Base-by-base conservation (phyloP, 768 basidiomycete species). In the Suillus clintonianus region DNA sequence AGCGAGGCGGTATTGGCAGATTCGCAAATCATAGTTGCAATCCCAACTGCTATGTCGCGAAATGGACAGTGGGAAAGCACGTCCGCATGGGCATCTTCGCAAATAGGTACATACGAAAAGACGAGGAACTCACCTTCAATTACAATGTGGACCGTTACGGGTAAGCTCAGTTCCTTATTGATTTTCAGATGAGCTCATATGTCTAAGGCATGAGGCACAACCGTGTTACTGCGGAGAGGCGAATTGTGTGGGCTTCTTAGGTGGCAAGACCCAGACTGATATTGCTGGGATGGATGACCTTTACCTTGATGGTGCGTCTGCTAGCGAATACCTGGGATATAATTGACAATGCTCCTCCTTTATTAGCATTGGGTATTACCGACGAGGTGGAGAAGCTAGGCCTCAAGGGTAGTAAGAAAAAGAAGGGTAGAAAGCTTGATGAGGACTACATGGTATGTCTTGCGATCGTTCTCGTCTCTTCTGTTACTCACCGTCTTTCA, bases 81-180 rank as follows among this genome's bases (percentile, higher is more conserved):
- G 88, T 99, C 65, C 89, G 97, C 41, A 98, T 98, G 97, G 97
- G 96, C 51, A 98, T 99, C 69, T 99, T 99, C 71, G 89, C 97
- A n/a, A 94, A 89, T 70, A 84, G 94, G 48, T 67, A 82, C 60
- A 89, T 98, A 67, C 76, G 83, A 72, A 86, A 85, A 72, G 76
- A 92, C 65, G 95, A 97, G 71, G 96, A 98, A 76, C 77, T 98
- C 69, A 99, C 97, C 0, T 99, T 99, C 82, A 99, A 99, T 77
- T 99, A 99, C 75, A 99, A 99, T 74, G 97, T 99, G 45, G 97
- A 99, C 76, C 94, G 97, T 63, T 99, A 99, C 71, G 97, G 97
- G 97, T 96, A 64, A 56, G 90, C 81, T 54, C 30, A 32, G 22
- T 34, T 48, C 15, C 32, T 47, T 37, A 67, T 17, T 22, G 24